phyloP scores from a whole-genome alignment of 2,329 filamentous ascomycete genomes.

The Monilinia fructicola region DNA sequence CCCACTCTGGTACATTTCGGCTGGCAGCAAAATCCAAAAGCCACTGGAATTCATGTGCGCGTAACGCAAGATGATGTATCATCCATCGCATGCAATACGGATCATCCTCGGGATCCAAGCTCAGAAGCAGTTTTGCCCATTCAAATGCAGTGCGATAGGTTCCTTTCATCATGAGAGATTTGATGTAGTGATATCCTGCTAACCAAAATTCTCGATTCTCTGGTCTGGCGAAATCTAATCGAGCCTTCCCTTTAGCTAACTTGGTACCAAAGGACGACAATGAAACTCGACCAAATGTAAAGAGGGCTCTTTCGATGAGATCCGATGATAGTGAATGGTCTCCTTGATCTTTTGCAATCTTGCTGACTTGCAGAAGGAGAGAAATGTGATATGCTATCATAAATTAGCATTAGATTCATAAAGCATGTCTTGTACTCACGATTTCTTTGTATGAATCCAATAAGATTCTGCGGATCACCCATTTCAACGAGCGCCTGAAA shows the following conservation, averaged over 20 bases:
- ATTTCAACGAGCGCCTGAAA: conserved; percentile 84
- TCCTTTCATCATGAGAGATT: conserved; percentile 82
- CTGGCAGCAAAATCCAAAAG: conserved; percentile 66
- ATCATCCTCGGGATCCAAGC: conserved; percentile 69
- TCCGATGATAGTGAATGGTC: conserved; percentile 85
- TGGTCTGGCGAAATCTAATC: conserved; percentile 75
- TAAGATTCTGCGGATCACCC: conserved; percentile 77
- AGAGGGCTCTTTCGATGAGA: conserved; percentile 85
- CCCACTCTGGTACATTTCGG: conserved; percentile 46
- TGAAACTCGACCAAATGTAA: conserved; percentile 86
- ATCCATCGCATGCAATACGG: conserved; percentile 80
- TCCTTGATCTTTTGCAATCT: conserved; percentile 86
- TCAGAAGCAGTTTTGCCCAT: conserved; percentile 83
- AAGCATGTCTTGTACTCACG: conserved; percentile 43
- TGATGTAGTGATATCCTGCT: conserved; percentile 84
- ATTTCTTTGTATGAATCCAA: conserved; percentile 69
- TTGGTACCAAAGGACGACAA: conserved; percentile 78
- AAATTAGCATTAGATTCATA: conserved; percentile 29
- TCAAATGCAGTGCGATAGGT: conserved; percentile 92
- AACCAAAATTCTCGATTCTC: conserved; percentile 95
- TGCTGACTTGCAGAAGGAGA: conserved; percentile 88
- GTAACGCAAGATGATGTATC: conserved; percentile 81
- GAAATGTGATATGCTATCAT: conserved; percentile 79
- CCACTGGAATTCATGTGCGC: conserved; percentile 73
- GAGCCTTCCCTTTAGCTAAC: conserved; percentile 73